These are phyloP conservation scores for Lunasporangiospora selenospora DNA, from an alignment of 192 early-diverging fungal species.

Conservation along the genomic window DNA sequence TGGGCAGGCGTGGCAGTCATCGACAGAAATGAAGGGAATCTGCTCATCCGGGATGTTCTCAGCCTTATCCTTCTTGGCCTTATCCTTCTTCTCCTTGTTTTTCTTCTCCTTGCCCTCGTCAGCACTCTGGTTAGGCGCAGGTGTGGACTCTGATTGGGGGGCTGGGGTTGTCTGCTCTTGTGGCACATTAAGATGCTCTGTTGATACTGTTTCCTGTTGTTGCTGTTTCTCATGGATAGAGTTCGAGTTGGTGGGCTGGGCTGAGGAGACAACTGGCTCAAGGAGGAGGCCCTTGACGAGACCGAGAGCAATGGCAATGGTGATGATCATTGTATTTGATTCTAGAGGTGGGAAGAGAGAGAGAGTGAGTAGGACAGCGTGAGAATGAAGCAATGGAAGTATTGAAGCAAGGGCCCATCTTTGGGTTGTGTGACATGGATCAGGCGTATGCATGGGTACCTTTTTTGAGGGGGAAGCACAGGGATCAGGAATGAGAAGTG, in stretches of 20 bases:
- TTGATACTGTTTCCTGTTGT: background rate
- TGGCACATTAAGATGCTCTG: background rate
- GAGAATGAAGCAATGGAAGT: background rate
- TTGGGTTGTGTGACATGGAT: background rate
- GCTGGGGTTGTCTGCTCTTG: background rate
- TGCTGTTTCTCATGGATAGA: background rate
- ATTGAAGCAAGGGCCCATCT: background rate
- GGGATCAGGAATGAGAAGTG: background rate
- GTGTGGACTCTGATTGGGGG: background rate
- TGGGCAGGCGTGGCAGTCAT: conserved; percentile 51
- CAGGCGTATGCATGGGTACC: background rate
- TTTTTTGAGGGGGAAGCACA: too few relatives aligned
- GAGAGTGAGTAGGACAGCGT: background rate
- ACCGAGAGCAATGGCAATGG: conserved; percentile 28
- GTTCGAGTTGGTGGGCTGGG: background rate
- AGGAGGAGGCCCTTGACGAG: conserved; percentile 26
- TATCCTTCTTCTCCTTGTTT: background rate
- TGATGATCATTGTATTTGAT: conserved; percentile 37
- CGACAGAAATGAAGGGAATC: conserved; percentile 24
- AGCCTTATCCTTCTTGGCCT: background rate
- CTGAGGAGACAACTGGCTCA: background rate
- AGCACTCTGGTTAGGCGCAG: too few relatives aligned
- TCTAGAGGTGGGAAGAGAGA: background rate
- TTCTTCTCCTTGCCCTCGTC: too few relatives aligned
- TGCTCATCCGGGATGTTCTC: conserved; percentile 8